phyloP scores from a whole-genome alignment of 108 stramenopile species.

The Fragilaria radians region DNA sequence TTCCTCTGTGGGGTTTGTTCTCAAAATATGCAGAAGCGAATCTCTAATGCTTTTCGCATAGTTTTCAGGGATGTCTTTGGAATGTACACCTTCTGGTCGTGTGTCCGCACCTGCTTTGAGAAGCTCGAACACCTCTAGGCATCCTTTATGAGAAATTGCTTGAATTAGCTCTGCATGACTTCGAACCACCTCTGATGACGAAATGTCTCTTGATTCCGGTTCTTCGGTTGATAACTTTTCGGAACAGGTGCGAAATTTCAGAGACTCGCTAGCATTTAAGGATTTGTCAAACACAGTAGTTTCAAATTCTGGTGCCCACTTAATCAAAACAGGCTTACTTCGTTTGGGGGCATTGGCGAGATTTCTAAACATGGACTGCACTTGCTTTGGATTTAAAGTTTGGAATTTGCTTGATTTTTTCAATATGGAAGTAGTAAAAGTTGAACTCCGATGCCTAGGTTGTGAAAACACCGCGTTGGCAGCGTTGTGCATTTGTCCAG shows the following conservation, averaged over 20 bases:
- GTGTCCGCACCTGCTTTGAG: neutral
- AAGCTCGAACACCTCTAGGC: neutral
- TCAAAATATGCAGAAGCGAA: no score
- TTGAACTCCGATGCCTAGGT: no score
- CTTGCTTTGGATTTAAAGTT: no score
- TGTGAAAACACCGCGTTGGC: no score
- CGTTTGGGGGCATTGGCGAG: neutral
- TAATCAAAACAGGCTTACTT: neutral
- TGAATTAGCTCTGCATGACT: neutral
- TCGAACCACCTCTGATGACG: neutral
- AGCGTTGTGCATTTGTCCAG: no score
- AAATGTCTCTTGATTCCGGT: neutral
- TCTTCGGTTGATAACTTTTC: neutral
- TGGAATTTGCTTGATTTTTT: no score
- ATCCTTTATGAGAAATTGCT: neutral
- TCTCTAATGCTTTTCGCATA: neutral
- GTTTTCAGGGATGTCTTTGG: neutral
- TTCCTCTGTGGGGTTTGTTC: neutral
- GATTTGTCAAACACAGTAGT: neutral
- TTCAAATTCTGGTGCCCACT: constrained; percentile 20
- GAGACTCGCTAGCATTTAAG: neutral
- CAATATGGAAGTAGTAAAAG: no score
- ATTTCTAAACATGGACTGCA: neutral
- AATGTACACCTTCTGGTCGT: neutral
- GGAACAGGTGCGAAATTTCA: neutral